Conservation (phyloP, 371 early-diverging fungal species). For the Rhizopus delemar region DNA sequence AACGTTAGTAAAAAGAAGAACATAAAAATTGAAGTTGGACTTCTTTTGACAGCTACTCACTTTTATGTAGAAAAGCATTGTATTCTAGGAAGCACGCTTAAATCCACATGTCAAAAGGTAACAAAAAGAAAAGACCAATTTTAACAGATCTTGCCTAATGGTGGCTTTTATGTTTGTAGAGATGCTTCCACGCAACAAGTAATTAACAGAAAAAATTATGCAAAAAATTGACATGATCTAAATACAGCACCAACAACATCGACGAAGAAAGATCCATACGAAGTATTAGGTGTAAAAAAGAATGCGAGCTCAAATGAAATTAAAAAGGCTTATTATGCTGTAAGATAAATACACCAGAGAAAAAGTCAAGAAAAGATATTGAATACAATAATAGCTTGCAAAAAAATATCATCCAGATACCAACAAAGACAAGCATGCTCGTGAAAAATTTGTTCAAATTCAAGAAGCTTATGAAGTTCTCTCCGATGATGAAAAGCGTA, state of each 20-base stretch:
- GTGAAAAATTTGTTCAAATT: slow-evolving; percentile 93
- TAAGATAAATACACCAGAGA: slow-evolving; percentile 19
- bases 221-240: not conserved
- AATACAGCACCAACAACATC: not conserved
- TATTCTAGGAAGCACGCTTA: slow-evolving; percentile 10
- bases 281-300: slow-evolving; percentile 77
- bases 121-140: not conserved
- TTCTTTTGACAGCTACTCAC: not conserved
- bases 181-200: slow-evolving; percentile 33
- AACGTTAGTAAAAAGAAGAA: slow-evolving; percentile 1
- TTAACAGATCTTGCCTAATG: not conserved
- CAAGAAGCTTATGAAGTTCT: slow-evolving; percentile 95
- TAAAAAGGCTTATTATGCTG: slow-evolving; percentile 92
- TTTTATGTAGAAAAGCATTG: slow-evolving; percentile 2
- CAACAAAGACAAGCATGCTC: slow-evolving; percentile 83
- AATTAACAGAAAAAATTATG: slow-evolving; percentile 1
- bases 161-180: slow-evolving; percentile 1
- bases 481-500: slow-evolving; percentile 86
- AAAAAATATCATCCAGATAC: slow-evolving; percentile 97
- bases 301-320: slow-evolving; percentile 81
- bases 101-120: slow-evolving; percentile 13
- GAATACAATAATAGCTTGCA: slow-evolving; percentile 62
- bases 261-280: slow-evolving; percentile 76
- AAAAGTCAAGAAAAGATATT: slow-evolving; percentile 2
- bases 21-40: not conserved